Percentiles rank a stretch among this genome's conserved stretches.
These are phyloP conservation scores for Penicillium frequentans DNA, from an alignment of 2,329 filamentous ascomycete species.

Conservation along the genomic window DNA sequence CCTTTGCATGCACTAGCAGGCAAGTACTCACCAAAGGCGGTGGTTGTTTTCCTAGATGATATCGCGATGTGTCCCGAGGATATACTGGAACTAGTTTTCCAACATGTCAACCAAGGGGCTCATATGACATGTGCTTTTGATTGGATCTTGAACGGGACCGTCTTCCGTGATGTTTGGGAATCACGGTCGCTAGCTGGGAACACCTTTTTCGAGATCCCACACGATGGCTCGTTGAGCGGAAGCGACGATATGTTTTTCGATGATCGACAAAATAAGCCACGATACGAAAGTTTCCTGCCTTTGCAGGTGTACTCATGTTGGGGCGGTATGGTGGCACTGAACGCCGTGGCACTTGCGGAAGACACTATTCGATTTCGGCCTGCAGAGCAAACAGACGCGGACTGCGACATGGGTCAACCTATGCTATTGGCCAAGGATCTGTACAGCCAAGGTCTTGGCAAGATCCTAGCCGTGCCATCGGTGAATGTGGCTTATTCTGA, in stretches of 20 bases:
- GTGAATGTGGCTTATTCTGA: slow-evolving; percentile 59
- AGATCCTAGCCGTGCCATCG: slow-evolving; percentile 57
- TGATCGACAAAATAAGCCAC: slow-evolving; percentile 36
- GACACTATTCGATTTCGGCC: slow-evolving; percentile 49
- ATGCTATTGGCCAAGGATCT: slow-evolving; percentile 59
- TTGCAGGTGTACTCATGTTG: slow-evolving; percentile 64
- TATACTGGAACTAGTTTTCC: slow-evolving; percentile 57
- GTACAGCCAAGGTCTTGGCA: slow-evolving; percentile 52
- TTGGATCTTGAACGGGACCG: slow-evolving; percentile 52
- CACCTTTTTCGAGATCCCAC: slow-evolving; percentile 55
- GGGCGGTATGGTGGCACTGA: slow-evolving; percentile 57
- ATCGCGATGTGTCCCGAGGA: slow-evolving; percentile 56
- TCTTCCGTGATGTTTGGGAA: slow-evolving; percentile 61
- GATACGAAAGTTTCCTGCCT: slow-evolving; percentile 43
- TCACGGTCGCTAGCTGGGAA: slow-evolving; percentile 55
- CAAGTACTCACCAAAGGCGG: slow-evolving; percentile 37
- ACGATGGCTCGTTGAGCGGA: slow-evolving; percentile 51
- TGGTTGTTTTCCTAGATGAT: slow-evolving; percentile 57
- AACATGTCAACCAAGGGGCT: slow-evolving; percentile 48
- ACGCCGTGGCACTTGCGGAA: slow-evolving; percentile 49
- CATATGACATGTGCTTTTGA: slow-evolving; percentile 62
- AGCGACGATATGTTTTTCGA: slow-evolving; percentile 57
- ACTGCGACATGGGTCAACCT: slow-evolving; percentile 58
- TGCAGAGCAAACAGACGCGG: slow-evolving; percentile 28
- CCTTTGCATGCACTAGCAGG: slow-evolving; percentile 35